phyloP scores from a whole-genome alignment of 257 asterid genomes.

The Solanum chmielewskii region DNA sequence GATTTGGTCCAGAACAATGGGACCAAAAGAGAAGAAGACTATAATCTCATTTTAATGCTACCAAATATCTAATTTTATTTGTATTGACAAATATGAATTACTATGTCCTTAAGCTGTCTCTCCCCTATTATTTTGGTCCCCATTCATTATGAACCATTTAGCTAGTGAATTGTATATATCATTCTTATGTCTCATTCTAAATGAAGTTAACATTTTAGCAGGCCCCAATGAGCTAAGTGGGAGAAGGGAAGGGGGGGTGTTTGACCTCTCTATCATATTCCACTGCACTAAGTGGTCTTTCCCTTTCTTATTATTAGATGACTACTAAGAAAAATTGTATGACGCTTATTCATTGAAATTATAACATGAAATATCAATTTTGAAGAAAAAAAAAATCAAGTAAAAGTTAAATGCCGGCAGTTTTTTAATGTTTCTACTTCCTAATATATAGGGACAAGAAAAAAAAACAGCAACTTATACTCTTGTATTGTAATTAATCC shows the following conservation, averaged over 20 bases:
- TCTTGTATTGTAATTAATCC: background rate
- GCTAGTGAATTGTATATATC: background rate
- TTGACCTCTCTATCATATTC: background rate
- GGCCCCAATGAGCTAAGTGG: too few species aligned
- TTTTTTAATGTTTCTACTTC: background rate
- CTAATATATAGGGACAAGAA: background rate
- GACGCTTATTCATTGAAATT: background rate
- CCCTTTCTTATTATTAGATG: background rate
- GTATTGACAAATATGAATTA: slow-evolving; percentile 6
- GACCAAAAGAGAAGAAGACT: background rate
- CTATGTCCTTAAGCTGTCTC: slow-evolving; percentile 10
- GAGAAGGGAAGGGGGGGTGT: too few species aligned
- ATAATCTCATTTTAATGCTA: slow-evolving; percentile 4
- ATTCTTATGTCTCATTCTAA: background rate
- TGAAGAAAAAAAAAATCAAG: background rate
- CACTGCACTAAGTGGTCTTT: background rate
- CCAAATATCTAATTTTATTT: slow-evolving; percentile 8
- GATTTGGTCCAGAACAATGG: background rate
- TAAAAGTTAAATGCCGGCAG: too few species aligned
- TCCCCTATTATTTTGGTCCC: slow-evolving; percentile 6
- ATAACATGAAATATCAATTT: background rate
- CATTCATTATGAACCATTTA: background rate
- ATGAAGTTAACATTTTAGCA: background rate
- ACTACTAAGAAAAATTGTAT: too few species aligned
- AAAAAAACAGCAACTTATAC: background rate